These are phyloP conservation scores for Kitagawia praeruptora DNA, from an alignment of 129 eudicot genomes.

Conservation along the genomic window DNA sequence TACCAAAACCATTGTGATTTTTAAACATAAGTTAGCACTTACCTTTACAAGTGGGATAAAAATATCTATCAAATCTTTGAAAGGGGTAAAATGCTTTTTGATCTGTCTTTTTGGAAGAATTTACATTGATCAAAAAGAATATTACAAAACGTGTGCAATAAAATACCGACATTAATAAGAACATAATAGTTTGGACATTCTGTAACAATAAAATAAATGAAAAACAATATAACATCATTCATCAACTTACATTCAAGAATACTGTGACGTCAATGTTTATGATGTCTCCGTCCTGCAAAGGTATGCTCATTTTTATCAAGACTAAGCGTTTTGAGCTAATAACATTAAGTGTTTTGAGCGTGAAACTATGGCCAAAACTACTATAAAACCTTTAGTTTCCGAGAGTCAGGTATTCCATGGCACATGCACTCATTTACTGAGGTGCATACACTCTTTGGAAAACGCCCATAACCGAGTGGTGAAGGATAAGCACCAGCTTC, in stretches of 20 bases:
- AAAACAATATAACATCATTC: neutral
- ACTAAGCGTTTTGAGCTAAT: neutral
- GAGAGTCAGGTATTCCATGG: conserved; percentile 99
- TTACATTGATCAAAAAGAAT: neutral
- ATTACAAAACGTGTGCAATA: neutral
- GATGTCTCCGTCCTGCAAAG: conserved; percentile 94
- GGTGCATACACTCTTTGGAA: conserved; percentile 97
- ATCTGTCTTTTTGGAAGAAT: neutral
- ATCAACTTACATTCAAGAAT: conserved; percentile 63
- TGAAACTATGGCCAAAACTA: neutral
- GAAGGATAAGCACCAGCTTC: conserved; percentile 99
- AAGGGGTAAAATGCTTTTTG: neutral
- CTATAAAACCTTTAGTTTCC: conserved; percentile 66
- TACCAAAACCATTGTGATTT: conserved; percentile 9
- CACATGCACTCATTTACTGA: conserved; percentile 98
- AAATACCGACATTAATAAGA: neutral
- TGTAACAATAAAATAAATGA: neutral
- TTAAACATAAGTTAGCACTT: neutral
- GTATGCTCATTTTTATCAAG: conserved; percentile 7
- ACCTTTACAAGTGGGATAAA: neutral
- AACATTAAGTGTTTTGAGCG: neutral
- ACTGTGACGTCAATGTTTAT: conserved; percentile 96
- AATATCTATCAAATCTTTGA: neutral
- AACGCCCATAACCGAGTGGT: conserved; percentile 94
- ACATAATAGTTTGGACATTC: neutral